Evolutionary conservation across 148 eudicot genomes (phyloP).

Genomic region (Rhododendron mucronatum): DNA sequence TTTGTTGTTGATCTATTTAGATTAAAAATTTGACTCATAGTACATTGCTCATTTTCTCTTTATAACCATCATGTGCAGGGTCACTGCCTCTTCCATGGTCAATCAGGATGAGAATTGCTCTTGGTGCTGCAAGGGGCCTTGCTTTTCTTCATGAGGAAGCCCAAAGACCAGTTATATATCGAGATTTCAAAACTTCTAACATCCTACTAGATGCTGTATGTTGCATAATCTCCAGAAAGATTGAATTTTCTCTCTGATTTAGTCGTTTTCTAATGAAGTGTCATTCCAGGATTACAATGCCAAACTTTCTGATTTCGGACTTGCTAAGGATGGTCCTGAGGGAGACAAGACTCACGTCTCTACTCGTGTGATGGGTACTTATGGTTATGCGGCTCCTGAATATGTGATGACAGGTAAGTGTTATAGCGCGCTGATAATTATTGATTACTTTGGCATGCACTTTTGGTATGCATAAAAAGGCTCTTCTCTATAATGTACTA

Average conservation of each 20-base stretch:
- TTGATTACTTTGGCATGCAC: not conserved
- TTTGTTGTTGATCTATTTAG: not conserved
- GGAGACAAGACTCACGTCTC: conserved; percentile 97
- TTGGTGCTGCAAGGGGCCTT: conserved; percentile 90
- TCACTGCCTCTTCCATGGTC: conserved; percentile 95
- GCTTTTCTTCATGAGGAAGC: conserved; percentile 99
- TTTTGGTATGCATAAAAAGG: not conserved
- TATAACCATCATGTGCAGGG: conserved; percentile 38
- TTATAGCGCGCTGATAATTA: not conserved
- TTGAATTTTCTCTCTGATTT: not conserved
- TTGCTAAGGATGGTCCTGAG: conserved; percentile 95
- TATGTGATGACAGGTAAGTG: conserved; percentile 55
- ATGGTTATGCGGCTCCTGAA: conserved; percentile 92
- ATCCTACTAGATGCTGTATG: conserved; percentile 92
- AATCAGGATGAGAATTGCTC: conserved; percentile 88
- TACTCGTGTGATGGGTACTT: conserved; percentile 97
- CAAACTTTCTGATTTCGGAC: conserved; percentile 93
- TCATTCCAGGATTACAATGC: conserved; percentile 79
- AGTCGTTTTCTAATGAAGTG: conserved; percentile 20
- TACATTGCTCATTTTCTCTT: not conserved
- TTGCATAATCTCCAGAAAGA: conserved; percentile 7
- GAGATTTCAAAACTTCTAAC: conserved; percentile 96
- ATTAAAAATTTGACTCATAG: not conserved
- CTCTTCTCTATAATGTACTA: not conserved
- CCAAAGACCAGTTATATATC: conserved; percentile 85